Percentiles rank a stretch among this genome's conserved stretches.
phyloP scores from a whole-genome alignment of 2,329 filamentous ascomycete genomes.

The Sordariomycetes sp. region DNA sequence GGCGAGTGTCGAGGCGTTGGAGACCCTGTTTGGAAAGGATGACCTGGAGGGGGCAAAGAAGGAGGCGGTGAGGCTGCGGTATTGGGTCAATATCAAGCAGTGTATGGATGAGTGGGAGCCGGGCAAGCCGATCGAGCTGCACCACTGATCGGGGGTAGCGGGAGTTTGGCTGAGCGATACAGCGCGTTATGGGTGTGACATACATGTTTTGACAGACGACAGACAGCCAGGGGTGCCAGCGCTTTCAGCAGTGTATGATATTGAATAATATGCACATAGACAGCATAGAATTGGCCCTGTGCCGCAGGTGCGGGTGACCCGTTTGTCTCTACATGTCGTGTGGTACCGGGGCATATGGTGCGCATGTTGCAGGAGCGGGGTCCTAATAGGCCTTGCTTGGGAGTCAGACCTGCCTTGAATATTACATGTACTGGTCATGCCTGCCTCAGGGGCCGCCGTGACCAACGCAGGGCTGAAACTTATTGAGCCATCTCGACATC shows the following conservation, averaged over 20 bases:
- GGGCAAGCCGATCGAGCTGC: constrained; percentile 49
- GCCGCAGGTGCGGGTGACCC: neutral
- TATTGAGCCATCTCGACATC: too few species aligned
- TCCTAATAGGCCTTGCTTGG: neutral
- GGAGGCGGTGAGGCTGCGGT: constrained; percentile 70
- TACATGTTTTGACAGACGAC: too few species aligned
- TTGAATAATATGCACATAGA: too few species aligned
- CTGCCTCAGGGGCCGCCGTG: neutral
- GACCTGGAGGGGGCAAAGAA: constrained; percentile 55
- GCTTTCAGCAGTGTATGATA: too few species aligned
- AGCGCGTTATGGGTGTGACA: neutral
- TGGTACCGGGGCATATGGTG: too few species aligned
- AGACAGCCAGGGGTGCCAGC: too few species aligned
- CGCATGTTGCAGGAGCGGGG: neutral
- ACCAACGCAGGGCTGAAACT: neutral
- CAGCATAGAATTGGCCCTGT: too few species aligned
- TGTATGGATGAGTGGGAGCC: constrained; percentile 76
- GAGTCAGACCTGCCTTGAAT: neutral
- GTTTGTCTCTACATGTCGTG: neutral
- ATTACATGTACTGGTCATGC: neutral
- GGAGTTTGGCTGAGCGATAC: neutral
- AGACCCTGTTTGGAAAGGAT: constrained; percentile 52
- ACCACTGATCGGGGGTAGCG: constrained; percentile 25
- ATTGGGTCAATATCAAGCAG: constrained; percentile 84
- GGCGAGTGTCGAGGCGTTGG: constrained; percentile 52